A percentile compares a stretch with the other conserved stretches of the same genome.
Evolutionary conservation across 2,329 filamentous ascomycete species (phyloP).

Genomic region (Claviceps paspali): DNA sequence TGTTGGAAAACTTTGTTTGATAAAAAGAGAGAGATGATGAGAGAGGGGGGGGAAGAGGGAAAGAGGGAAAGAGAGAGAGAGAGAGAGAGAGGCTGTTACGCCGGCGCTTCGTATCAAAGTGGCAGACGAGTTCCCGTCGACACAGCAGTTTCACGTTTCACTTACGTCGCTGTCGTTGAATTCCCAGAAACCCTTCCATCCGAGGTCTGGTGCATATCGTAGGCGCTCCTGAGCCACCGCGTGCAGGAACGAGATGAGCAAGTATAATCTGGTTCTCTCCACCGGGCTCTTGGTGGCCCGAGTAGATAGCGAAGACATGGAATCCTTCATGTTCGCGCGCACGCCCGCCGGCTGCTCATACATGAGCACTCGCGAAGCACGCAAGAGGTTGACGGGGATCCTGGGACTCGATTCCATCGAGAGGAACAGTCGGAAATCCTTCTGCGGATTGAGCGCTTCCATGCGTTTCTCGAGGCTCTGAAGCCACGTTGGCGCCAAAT

Average conservation of each 20-base stretch:
- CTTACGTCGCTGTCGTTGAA: conserved; percentile 98
- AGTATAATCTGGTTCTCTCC: conserved; percentile 77
- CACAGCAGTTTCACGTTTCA: conserved; percentile 15
- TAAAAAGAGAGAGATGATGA: too few species aligned
- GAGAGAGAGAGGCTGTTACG: too few species aligned
- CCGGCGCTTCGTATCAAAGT: too few species aligned
- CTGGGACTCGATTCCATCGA: conserved; percentile 96
- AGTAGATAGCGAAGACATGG: conserved; percentile 65
- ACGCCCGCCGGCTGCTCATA: conserved; percentile 97
- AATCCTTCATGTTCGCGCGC: conserved; percentile 97
- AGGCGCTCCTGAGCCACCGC: conserved; percentile 90
- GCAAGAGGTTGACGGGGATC: conserved; percentile 90
- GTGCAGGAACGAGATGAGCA: conserved; percentile 86
- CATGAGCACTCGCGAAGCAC: conserved; percentile 87
- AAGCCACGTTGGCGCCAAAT: conserved; percentile 88
- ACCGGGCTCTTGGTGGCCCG: conserved; percentile 70
- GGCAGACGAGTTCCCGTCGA: too few species aligned
- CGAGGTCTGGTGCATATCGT: conserved; percentile 81
- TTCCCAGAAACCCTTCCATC: conserved; percentile 99
- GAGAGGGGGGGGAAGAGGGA: too few species aligned
- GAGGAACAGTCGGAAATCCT: conserved; percentile 85
- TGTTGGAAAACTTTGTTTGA: too few species aligned
- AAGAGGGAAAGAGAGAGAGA: too few species aligned
- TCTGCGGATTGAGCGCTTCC: conserved; percentile 84
- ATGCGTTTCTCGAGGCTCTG: conserved; percentile 95